Percentiles rank a stretch among this genome's conserved stretches.
These are phyloP conservation scores for Cyberlindnera mississippiensis DNA, from an alignment of 805 yeast genomes.

Conservation along the genomic window DNA sequence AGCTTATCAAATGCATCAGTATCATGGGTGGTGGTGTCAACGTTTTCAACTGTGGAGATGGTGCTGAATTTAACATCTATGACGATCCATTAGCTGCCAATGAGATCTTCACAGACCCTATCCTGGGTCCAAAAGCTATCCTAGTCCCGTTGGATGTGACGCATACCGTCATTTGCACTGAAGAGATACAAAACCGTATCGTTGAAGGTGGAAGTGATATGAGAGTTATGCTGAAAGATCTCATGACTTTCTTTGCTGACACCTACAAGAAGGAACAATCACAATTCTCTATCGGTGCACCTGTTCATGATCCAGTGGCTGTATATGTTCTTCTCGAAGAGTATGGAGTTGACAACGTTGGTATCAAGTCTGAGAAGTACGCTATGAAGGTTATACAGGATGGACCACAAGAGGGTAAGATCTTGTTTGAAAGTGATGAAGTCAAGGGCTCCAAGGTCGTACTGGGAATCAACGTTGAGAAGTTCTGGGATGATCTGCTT, in stretches of 20 bases:
- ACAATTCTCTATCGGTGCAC: constrained; percentile 53
- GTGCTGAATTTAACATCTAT: constrained; percentile 73
- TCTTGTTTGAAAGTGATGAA: constrained; percentile 10
- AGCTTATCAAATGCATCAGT: constrained; percentile 48
- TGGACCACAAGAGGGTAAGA: constrained; percentile 11
- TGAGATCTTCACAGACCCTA: constrained; percentile 44
- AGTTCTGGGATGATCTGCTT: constrained; percentile 45
- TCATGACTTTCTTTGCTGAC: constrained; percentile 47
- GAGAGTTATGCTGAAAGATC: constrained; percentile 51
- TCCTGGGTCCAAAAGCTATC: constrained; percentile 42
- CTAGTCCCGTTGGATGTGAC: constrained; percentile 69
- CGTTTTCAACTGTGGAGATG: constrained; percentile 31
- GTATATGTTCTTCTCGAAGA: constrained; percentile 49
- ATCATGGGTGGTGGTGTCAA: constrained; percentile 73
- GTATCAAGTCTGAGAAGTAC: constrained; percentile 4
- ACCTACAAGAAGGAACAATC: constrained; percentile 41
- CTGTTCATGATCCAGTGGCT: constrained; percentile 79
- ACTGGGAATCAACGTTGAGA: constrained; percentile 34
- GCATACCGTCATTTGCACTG: constrained; percentile 55
- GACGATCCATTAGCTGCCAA: constrained; percentile 76
- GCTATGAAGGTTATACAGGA: constrained; percentile 2
- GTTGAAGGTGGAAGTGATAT: constrained; percentile 38
- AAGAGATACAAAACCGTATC: constrained; percentile 36
- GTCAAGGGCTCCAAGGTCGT: constrained; percentile 38
- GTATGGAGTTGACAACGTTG: constrained; percentile 22